These are phyloP conservation scores for Tylopilus sp. DNA, from an alignment of 768 basidiomycete genomes.

Conservation along the genomic window DNA sequence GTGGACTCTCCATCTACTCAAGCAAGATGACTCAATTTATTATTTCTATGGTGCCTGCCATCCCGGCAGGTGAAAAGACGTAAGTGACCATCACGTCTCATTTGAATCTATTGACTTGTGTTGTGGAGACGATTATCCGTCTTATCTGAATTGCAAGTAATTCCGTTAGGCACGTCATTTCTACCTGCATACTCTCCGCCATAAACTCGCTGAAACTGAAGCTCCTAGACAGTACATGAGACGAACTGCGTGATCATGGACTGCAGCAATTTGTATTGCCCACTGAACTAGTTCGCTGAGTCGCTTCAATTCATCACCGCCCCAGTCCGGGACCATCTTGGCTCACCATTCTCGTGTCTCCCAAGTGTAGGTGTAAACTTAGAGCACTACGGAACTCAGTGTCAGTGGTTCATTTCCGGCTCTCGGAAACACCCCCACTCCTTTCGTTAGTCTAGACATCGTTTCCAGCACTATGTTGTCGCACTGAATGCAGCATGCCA, in stretches of 20 bases:
- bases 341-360: not conserved
- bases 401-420: not conserved
- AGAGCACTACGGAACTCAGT: not conserved
- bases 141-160: conserved; percentile 4
- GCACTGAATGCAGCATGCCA: conserved; percentile 3
- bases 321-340: not conserved
- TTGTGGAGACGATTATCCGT: not conserved
- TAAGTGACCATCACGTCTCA: conserved; percentile 8
- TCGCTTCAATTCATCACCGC: conserved; percentile 14
- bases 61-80: conserved; percentile 13
- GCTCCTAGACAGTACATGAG: not conserved
- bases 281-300: not conserved
- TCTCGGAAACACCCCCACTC: not conserved
- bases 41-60: conserved; percentile 4
- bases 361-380: not conserved
- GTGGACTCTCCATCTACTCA: not conserved
- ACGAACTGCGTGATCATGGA: not conserved
- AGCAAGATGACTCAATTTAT: not conserved
- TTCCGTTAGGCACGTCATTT: not conserved
- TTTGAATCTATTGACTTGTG: conserved; percentile 4
- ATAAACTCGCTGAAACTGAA: not conserved
- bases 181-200: not conserved
- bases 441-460: not conserved
- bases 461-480: not conserved
- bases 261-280: not conserved